Conservation (phyloP, 2,329 filamentous ascomycete genomes). For the Fusarium sp. region DNA sequence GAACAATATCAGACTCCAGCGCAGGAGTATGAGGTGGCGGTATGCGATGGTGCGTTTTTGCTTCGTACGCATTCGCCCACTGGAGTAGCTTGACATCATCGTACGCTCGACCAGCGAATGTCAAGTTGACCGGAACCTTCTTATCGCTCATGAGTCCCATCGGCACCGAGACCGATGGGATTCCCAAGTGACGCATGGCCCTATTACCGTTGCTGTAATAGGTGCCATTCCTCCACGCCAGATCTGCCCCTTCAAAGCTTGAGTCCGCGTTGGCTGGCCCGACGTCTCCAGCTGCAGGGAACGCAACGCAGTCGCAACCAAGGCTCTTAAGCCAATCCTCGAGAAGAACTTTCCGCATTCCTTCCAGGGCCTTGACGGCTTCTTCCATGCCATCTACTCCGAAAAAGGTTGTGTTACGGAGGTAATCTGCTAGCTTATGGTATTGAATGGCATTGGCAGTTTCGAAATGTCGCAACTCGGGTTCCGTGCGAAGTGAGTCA, state of each 20-base stretch:
- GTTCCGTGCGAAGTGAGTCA: constrained; percentile 10
- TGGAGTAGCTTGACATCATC: constrained; percentile 51
- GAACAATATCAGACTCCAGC: not conserved
- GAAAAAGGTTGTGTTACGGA: constrained; percentile 47
- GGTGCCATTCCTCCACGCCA: constrained; percentile 55
- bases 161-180: constrained; percentile 64
- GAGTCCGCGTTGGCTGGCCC: constrained; percentile 60
- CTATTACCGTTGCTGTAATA: constrained; percentile 66
- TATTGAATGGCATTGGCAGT: constrained; percentile 17
- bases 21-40: constrained; percentile 20
- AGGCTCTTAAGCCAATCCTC: constrained; percentile 61
- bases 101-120: constrained; percentile 62
- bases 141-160: constrained; percentile 62
- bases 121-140: constrained; percentile 64
- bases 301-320: constrained; percentile 58
- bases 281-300: constrained; percentile 63
- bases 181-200: constrained; percentile 64
- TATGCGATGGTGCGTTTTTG: not conserved
- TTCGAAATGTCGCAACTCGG: constrained; percentile 8
- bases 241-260: constrained; percentile 24
- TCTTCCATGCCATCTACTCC: constrained; percentile 54
- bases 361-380: constrained; percentile 60
- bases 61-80: constrained; percentile 38
- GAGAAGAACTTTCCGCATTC: constrained; percentile 55
- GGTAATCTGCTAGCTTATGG: not conserved